phyloP scores from a whole-genome alignment of 768 basidiomycete species.

The Serendipita sp. region DNA sequence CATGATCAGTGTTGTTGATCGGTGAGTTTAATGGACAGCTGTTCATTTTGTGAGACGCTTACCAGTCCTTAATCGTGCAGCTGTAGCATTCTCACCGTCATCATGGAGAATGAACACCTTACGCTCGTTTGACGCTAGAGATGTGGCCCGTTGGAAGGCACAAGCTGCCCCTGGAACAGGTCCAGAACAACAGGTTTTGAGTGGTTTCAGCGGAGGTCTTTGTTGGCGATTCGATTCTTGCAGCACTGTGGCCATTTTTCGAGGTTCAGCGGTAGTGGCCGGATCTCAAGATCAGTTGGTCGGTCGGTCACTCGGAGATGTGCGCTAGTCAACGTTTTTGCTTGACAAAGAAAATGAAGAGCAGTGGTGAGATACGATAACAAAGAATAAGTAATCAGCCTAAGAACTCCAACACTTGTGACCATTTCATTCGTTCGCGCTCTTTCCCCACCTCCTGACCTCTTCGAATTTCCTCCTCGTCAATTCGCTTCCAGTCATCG shows the following conservation, averaged over 20 bases:
- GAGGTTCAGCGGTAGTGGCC: not conserved
- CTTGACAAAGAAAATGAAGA: not conserved
- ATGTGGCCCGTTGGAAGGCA: conserved; percentile 2
- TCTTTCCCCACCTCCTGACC: conserved; percentile 50
- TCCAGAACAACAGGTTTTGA: not conserved
- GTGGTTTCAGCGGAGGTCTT: not conserved
- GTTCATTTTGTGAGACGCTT: not conserved
- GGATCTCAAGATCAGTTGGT: not conserved
- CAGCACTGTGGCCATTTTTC: not conserved
- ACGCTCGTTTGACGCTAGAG: conserved; percentile 7
- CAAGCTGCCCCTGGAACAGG: not conserved
- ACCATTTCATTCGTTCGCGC: conserved; percentile 62
- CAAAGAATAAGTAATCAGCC: not conserved
- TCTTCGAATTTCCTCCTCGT: conserved; percentile 50
- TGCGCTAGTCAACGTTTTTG: not conserved
- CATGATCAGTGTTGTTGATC: not conserved
- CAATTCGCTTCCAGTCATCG: conserved; percentile 57
- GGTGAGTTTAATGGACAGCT: too few relatives aligned
- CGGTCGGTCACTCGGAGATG: too few relatives aligned
- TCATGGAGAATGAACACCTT: conserved; percentile 13
- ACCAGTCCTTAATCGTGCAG: conserved; percentile 9
- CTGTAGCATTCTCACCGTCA: conserved; percentile 10
- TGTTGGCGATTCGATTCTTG: not conserved
- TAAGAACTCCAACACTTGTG: conserved; percentile 11
- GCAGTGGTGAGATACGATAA: not conserved